These are phyloP conservation scores for Neurospora crassa DNA, from an alignment of 2,329 filamentous ascomycete species.

Conservation along the genomic window DNA sequence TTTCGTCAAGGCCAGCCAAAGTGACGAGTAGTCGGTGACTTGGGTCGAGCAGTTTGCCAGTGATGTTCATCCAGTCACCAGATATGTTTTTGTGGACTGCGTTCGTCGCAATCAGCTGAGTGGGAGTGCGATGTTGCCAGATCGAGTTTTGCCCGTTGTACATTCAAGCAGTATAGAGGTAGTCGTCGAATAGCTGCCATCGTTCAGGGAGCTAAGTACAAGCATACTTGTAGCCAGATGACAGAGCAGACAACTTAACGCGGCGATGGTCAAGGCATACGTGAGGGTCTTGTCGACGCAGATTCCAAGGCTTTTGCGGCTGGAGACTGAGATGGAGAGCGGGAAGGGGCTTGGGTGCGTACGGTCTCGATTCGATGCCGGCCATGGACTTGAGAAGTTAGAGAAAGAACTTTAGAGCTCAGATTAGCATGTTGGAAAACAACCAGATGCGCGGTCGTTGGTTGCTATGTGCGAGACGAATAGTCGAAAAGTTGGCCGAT, in stretches of 20 bases:
- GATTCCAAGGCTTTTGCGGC: slow-evolving; percentile 9
- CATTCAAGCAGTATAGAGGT: too few species aligned
- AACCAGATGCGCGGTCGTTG: slow-evolving; percentile 12
- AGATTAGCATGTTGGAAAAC: slow-evolving; percentile 15
- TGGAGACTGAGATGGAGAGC: slow-evolving; percentile 11
- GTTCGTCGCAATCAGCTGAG: too few species aligned
- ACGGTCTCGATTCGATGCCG: slow-evolving; percentile 24
- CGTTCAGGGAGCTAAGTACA: too few species aligned
- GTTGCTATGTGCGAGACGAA: slow-evolving; percentile 9
- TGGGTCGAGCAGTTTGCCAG: too few species aligned
- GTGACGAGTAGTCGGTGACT: too few species aligned
- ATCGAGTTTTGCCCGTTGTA: too few species aligned
- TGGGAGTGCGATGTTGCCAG: too few species aligned
- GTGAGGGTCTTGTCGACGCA: slow-evolving; percentile 3
- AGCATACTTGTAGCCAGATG: not conserved
- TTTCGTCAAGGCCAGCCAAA: not conserved
- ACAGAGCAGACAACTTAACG: slow-evolving; percentile 1
- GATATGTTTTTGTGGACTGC: too few species aligned
- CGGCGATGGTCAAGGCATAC: slow-evolving; percentile 1
- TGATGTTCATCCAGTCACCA: too few species aligned
- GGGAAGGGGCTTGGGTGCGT: slow-evolving; percentile 10
- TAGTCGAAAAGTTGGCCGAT: slow-evolving; percentile 6
- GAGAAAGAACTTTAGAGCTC: slow-evolving; percentile 16
- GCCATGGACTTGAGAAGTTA: slow-evolving; percentile 23
- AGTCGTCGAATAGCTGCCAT: too few species aligned